These are phyloP conservation scores for Calycina marina DNA, from an alignment of 2,329 filamentous ascomycete species.

Conservation along the genomic window DNA sequence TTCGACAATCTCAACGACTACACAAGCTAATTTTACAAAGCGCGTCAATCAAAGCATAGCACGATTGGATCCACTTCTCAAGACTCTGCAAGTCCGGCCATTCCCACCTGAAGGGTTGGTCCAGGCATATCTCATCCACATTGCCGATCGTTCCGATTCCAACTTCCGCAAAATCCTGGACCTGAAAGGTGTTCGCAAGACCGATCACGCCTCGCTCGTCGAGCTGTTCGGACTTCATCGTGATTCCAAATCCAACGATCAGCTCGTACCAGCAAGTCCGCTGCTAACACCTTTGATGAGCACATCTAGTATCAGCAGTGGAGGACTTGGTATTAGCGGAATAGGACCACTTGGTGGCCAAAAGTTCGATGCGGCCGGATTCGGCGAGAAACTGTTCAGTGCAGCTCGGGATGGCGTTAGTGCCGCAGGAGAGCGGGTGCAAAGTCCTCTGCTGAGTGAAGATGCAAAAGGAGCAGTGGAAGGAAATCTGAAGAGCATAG, in stretches of 20 bases:
- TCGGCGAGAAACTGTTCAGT: conserved; percentile 80
- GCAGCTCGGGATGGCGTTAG: conserved; percentile 75
- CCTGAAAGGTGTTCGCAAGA: conserved; percentile 78
- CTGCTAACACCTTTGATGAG: conserved; percentile 54
- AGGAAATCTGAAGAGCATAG: conserved; percentile 88
- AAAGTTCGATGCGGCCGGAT: conserved; percentile 65
- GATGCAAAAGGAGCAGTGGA: conserved; percentile 61
- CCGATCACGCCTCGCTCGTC: conserved; percentile 67
- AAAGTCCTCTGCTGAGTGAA: conserved; percentile 22
- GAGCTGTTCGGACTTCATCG: conserved; percentile 75
- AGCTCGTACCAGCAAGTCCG: conserved; percentile 55
- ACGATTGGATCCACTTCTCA: conserved; percentile 82
- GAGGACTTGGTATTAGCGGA: conserved; percentile 30
- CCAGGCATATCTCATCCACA: conserved; percentile 94
- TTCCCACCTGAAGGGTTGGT: conserved; percentile 87
- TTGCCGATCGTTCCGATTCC: conserved; percentile 79
- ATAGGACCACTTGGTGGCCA: conserved; percentile 27
- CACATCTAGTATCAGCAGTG: conserved; percentile 28
- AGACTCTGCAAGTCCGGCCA: conserved; percentile 87
- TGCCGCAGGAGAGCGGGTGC: conserved; percentile 40
- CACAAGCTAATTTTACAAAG: conserved; percentile 56
- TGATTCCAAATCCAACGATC: conserved; percentile 55
- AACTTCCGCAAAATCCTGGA: conserved; percentile 97
- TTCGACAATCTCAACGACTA: conserved; percentile 11
- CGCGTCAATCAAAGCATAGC: conserved; percentile 73